These are phyloP conservation scores for Trichoderma sp. DNA, from an alignment of 2,329 filamentous ascomycete genomes.

Conservation along the genomic window DNA sequence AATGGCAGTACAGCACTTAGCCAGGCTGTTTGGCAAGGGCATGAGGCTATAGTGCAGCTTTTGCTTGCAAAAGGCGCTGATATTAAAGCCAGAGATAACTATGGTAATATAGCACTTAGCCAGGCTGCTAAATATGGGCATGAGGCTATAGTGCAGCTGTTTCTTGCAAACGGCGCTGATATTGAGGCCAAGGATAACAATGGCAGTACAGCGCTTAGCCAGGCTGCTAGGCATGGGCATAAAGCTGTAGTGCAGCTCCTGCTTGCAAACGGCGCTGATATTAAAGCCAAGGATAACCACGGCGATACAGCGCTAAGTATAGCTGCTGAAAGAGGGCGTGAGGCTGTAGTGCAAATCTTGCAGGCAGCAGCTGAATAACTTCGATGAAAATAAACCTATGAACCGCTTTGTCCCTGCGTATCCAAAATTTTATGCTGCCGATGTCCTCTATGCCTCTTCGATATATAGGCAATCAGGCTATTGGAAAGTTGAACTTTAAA, in stretches of 20 bases:
- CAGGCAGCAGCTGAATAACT: too few species aligned
- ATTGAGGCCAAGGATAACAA: not conserved
- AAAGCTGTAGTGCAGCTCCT: not conserved
- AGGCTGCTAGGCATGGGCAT: not conserved
- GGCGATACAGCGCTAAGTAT: too few species aligned
- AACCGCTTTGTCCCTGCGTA: too few species aligned
- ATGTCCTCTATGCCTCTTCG: too few species aligned
- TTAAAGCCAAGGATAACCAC: not conserved
- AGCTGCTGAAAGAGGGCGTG: too few species aligned
- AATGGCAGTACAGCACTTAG: not conserved
- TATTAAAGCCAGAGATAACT: not conserved
- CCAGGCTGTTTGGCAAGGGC: not conserved
- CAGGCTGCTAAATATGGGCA: not conserved
- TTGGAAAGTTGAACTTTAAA: too few species aligned
- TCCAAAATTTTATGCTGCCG: too few species aligned
- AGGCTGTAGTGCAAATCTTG: too few species aligned
- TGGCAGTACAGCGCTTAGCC: not conserved
- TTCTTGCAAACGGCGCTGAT: not conserved
- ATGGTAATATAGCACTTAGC: not conserved
- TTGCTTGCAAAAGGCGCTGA: not conserved
- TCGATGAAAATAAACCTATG: too few species aligned
- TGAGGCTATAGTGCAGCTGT: not conserved
- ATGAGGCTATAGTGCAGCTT: not conserved
- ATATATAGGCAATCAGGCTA: too few species aligned
- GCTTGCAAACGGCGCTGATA: not conserved